These are phyloP conservation scores for Mycosarcoma mackinlayi DNA, from an alignment of 1,284 basidiomycete genomes.

Conservation along the genomic window DNA sequence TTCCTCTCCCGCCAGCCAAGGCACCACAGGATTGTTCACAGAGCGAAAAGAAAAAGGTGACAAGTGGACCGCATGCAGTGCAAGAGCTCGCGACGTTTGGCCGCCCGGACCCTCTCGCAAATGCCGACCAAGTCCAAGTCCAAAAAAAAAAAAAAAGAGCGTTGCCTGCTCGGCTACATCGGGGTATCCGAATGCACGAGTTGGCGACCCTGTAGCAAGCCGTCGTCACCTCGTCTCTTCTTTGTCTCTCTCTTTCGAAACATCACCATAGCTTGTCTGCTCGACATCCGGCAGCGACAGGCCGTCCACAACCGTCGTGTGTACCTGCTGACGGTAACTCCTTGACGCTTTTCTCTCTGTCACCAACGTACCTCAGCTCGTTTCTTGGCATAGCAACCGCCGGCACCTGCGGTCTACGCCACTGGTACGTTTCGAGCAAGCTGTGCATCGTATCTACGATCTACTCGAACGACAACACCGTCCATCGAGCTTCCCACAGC, in stretches of 20 bases:
- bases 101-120: conserved; percentile 22
- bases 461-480: no score
- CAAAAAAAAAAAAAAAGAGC: no score
- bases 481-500: no score
- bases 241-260: background rate
- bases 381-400: background rate
- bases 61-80: background rate
- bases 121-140: no score
- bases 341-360: background rate
- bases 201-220: no score
- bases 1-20: background rate
- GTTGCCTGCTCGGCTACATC: no score
- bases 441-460: background rate
- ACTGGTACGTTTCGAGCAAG: background rate
- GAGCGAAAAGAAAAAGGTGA: background rate
- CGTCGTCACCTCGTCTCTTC: background rate
- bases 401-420: background rate
- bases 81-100: no score
- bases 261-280: conserved; percentile 31
- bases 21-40: no score
- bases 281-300: conserved; percentile 29
- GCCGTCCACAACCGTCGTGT: conserved; percentile 7
- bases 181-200: no score
- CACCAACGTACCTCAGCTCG: background rate
- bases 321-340: conserved; percentile 6